These are phyloP conservation scores for Byssothecium circinans DNA, from an alignment of 2,329 filamentous ascomycete species.

Conservation along the genomic window DNA sequence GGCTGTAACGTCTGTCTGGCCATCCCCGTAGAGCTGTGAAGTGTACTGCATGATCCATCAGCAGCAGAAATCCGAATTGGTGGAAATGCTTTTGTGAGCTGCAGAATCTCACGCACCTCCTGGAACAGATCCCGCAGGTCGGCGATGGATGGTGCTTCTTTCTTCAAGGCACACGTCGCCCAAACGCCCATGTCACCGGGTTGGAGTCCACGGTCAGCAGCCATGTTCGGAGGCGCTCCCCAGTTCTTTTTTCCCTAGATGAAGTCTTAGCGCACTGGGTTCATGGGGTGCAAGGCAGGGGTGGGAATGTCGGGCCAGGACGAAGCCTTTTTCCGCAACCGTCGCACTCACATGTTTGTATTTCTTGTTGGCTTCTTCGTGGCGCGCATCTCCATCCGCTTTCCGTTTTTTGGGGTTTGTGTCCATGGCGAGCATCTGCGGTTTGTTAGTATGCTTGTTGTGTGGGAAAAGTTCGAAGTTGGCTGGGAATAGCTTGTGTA, in stretches of 20 bases:
- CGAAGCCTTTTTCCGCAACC: constrained; percentile 13
- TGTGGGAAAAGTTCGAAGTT: background rate
- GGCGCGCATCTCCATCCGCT: constrained; percentile 30
- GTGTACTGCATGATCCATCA: constrained; percentile 65
- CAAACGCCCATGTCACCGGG: constrained; percentile 74
- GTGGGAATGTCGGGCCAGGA: constrained; percentile 15
- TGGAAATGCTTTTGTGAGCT: background rate
- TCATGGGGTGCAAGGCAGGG: constrained; percentile 21
- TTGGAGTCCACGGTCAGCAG: constrained; percentile 53
- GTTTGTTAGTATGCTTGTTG: background rate
- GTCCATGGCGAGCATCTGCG: constrained; percentile 18
- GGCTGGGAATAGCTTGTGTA: too few species aligned
- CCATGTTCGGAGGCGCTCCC: constrained; percentile 43
- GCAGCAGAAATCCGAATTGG: constrained; percentile 8
- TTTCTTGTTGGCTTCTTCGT: constrained; percentile 37
- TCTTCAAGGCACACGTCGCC: constrained; percentile 73
- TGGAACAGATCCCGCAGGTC: constrained; percentile 69
- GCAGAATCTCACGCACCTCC: constrained; percentile 53
- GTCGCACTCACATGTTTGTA: constrained; percentile 41
- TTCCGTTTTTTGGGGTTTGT: constrained; percentile 41
- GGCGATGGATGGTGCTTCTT: constrained; percentile 68
- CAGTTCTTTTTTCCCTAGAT: constrained; percentile 49
- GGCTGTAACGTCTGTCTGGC: constrained; percentile 42
- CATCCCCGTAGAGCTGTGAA: constrained; percentile 54
- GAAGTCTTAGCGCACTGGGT: constrained; percentile 18